phyloP scores from a whole-genome alignment of 2,329 filamentous ascomycete species.

The Calonectria pseudoturangicola region DNA sequence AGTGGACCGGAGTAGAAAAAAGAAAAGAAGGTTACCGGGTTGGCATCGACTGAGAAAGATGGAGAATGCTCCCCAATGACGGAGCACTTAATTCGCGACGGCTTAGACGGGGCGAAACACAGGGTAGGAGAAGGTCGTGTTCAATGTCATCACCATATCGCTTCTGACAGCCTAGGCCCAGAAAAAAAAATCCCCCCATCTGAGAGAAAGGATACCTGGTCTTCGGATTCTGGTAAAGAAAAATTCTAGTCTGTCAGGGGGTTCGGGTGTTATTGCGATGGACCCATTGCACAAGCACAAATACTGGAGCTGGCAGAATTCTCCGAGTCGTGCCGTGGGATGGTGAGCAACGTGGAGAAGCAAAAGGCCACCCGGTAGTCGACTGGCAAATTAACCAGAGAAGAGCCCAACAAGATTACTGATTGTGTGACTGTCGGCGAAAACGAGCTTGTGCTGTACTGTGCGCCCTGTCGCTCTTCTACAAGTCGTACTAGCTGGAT shows the following conservation, averaged over 20 bases:
- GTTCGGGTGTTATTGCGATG: constrained; percentile 41
- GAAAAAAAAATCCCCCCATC: neutral
- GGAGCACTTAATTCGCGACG: constrained; percentile 30
- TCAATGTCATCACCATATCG: constrained; percentile 18
- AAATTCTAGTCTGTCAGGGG: constrained; percentile 24
- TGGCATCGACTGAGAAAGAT: constrained; percentile 20
- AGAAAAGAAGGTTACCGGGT: constrained; percentile 32
- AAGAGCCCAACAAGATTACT: neutral
- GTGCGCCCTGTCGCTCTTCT: neutral
- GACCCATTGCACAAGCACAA: constrained; percentile 48
- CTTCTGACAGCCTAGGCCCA: constrained; percentile 34
- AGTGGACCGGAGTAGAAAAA: constrained; percentile 33
- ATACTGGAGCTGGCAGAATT: constrained; percentile 51
- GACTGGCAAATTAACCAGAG: neutral
- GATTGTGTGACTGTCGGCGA: neutral
- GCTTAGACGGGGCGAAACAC: constrained; percentile 13
- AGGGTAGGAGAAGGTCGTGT: constrained; percentile 4
- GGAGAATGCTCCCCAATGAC: constrained; percentile 33
- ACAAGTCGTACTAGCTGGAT: neutral
- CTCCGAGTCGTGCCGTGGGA: constrained; percentile 50
- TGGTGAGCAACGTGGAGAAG: constrained; percentile 43
- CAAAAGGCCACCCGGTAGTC: constrained; percentile 14
- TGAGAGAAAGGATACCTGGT: constrained; percentile 21
- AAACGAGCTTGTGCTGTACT: neutral
- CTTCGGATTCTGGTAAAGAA: constrained; percentile 22